Evolutionary conservation across 176 grass and related monocot genomes (phyloP).

Genomic region (Juncus effusus): DNA sequence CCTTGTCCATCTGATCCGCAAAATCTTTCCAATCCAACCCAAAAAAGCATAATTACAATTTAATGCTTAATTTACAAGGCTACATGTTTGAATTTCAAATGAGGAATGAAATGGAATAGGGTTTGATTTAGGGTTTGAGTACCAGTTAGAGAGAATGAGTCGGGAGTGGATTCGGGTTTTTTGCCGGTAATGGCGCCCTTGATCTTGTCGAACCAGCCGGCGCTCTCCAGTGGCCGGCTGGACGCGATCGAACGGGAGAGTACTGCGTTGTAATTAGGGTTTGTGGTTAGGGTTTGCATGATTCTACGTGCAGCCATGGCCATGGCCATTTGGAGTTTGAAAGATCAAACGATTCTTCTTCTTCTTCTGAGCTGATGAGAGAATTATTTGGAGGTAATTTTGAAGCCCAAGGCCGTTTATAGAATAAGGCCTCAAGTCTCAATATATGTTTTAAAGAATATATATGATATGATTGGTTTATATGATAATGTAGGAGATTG

Average conservation of each 20-base stretch:
- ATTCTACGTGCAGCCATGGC: constrained; percentile 24
- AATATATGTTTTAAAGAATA: too few relatives aligned
- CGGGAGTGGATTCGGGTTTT: constrained; percentile 35
- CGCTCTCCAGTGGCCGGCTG: constrained; percentile 52
- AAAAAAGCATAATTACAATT: neutral
- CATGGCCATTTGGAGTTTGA: neutral
- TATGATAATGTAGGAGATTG: too few relatives aligned
- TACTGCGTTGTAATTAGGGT: constrained; percentile 26
- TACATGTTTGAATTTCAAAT: too few relatives aligned
- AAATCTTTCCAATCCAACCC: constrained; percentile 41
- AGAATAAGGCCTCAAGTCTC: too few relatives aligned
- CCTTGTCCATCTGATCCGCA: constrained; percentile 76
- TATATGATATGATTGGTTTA: too few relatives aligned
- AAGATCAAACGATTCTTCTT: too few relatives aligned
- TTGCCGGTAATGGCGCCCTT: constrained; percentile 80
- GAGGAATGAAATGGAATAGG: neutral
- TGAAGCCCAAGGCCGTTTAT: too few relatives aligned
- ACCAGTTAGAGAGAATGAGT: constrained; percentile 64
- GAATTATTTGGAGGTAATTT: too few relatives aligned
- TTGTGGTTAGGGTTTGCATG: constrained; percentile 28
- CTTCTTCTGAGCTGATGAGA: too few relatives aligned
- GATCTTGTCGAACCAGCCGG: constrained; percentile 92
- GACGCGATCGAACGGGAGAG: constrained; percentile 59
- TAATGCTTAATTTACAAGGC: neutral
- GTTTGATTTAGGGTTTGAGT: constrained; percentile 2